A percentile compares a stretch with the other conserved stretches of the same genome.
These are phyloP conservation scores for Tripidium arundinaceum DNA, from an alignment of 202 grass and related monocot species.

Conservation along the genomic window DNA sequence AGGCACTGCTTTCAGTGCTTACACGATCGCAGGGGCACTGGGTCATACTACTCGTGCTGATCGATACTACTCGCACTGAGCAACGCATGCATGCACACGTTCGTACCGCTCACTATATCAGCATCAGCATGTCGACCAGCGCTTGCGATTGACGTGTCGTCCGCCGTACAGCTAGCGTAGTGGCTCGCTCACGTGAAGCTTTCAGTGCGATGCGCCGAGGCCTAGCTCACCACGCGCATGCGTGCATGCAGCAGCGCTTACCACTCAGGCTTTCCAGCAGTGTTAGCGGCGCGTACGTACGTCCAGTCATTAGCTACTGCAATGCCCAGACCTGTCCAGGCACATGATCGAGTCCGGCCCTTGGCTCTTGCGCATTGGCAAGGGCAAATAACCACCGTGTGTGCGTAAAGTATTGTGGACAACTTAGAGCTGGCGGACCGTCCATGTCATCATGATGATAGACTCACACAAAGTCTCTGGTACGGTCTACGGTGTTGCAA, in stretches of 20 bases:
- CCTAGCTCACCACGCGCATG: background rate
- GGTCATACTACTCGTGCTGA: too few species aligned
- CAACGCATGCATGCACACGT: background rate
- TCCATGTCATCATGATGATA: too few species aligned
- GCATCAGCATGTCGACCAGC: background rate
- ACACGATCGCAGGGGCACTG: too few species aligned
- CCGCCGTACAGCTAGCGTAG: background rate
- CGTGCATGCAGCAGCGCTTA: background rate
- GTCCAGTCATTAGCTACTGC: slow-evolving; percentile 8
- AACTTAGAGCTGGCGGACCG: too few species aligned
- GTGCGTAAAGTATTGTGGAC: too few species aligned
- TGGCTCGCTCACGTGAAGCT: slow-evolving; percentile 25
- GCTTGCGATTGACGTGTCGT: background rate
- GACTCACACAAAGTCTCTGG: too few species aligned
- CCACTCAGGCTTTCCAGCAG: background rate
- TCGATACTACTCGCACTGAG: too few species aligned
- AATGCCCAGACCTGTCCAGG: background rate
- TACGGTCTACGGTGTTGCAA: too few species aligned
- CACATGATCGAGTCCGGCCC: background rate
- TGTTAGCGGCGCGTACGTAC: background rate
- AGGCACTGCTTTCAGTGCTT: background rate
- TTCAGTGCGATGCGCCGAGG: background rate
- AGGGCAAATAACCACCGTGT: too few species aligned
- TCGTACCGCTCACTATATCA: background rate
- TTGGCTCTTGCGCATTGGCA: too few species aligned